These are phyloP conservation scores for Zostera marina DNA, from an alignment of 116 monocot genomes.

Conservation along the genomic window DNA sequence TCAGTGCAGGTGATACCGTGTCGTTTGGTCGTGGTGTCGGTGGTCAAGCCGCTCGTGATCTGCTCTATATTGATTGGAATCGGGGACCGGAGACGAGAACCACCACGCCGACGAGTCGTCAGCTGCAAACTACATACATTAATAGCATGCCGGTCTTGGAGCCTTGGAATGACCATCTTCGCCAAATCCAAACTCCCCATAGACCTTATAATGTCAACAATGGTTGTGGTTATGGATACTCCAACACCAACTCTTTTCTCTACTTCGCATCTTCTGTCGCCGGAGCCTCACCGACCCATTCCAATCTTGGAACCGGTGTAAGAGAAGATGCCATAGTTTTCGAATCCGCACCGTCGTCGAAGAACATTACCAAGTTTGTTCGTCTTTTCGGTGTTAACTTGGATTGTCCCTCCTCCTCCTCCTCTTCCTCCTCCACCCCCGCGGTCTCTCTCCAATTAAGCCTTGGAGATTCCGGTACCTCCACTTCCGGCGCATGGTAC, in stretches of 20 bases:
- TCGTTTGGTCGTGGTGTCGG: conserved; percentile 36
- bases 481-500: no score
- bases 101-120: not conserved
- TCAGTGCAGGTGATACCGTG: conserved; percentile 56
- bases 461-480: not conserved
- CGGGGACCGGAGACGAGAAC: conserved; percentile 5
- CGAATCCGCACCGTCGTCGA: no score
- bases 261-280: conserved; percentile 2
- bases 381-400: conserved; percentile 33
- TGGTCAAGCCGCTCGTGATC: conserved; percentile 17
- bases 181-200: no score
- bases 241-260: not conserved
- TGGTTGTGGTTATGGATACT: not conserved
- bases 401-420: not conserved
- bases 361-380: conserved; percentile 10
- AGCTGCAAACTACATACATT: not conserved
- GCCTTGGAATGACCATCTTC: not conserved
- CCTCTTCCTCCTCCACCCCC: not conserved
- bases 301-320: no score
- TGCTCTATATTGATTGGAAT: conserved; percentile 53
- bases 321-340: no score
- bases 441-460: not conserved
- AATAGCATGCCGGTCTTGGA: not conserved
- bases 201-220: not conserved
- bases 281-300: not conserved